Evolutionary conservation across 164 flowering plant genomes (phyloP), one percentile per base, ranked within the genome.

Genomic region (Kingdonia uniflora): DNA sequence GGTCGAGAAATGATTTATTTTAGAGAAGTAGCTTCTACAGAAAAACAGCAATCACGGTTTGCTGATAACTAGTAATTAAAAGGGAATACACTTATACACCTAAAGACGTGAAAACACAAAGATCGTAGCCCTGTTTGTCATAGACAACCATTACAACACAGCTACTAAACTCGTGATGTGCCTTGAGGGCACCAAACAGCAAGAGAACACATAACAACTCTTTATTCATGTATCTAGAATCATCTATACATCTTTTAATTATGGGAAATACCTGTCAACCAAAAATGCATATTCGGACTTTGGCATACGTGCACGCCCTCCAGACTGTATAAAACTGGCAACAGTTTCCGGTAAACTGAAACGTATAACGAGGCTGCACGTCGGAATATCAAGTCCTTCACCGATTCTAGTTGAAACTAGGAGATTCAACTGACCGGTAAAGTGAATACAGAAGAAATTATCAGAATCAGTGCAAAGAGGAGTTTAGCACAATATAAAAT

Each of bases 241-340:
- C 8, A 3, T 29, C 8, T 29, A 29, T 29, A 8, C 8, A 3
- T 29, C 35, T 8, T 29, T 3, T n/a, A n/a, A n/a, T n/a, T 29
- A 29, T 29, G 33, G 41, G 20, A 58, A 62, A 48, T 57, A 89
- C 99, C 99, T 83, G 71, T 85, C 71, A 22, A 94, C 99, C 73
- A 94, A 51, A 73, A 94, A 79, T 44, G 77, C 85, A 81, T 87
- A 94, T 73, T 94, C 96, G 43, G 99, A 94, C 54, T 78, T 81
- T 23, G 82, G 80, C 99, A 94, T 94, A 46, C 99, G 80, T 19
- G 99, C 99, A 24, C 96, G 96, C 19, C 99, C 99, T 71, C 97
- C 72, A 41, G 97, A 94, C 59, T 94, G 99, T 52, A 94, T 94
- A 62, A 82, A 94, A 68, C 97, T 94, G 44, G 90, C 66, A 63